phyloP scores from a whole-genome alignment of 2,329 filamentous ascomycete genomes.

The Ceratocystiopsis brevicomis region DNA sequence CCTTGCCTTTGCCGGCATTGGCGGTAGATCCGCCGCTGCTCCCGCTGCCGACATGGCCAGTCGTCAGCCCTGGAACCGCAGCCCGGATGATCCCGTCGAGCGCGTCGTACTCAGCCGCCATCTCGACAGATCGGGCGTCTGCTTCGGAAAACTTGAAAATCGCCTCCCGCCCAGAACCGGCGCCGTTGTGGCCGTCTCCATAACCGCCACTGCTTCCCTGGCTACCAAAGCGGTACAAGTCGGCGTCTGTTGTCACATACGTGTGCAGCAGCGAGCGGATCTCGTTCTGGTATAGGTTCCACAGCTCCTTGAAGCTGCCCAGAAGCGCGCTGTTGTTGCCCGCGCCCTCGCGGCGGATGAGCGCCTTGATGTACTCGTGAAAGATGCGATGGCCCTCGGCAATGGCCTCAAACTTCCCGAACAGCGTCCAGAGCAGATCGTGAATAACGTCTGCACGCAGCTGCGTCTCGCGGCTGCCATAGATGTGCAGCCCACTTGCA shows the following conservation, averaged over 20 bases:
- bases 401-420: slow-evolving; percentile 93
- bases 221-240: slow-evolving; percentile 36
- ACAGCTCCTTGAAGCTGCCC: slow-evolving; percentile 85
- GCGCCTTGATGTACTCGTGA: slow-evolving; percentile 76
- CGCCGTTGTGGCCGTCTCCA: not conserved
- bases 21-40: slow-evolving; percentile 47
- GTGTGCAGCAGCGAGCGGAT: slow-evolving; percentile 88
- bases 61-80: slow-evolving; percentile 66
- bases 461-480: slow-evolving; percentile 51
- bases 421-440: slow-evolving; percentile 79
- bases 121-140: not conserved
- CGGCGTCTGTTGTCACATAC: slow-evolving; percentile 82
- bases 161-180: slow-evolving; percentile 14
- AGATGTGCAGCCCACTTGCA: slow-evolving; percentile 33
- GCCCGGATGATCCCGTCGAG: not conserved
- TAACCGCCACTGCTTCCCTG: not conserved
- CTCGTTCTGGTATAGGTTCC: slow-evolving; percentile 96
- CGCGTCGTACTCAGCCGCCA: not conserved
- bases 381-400: slow-evolving; percentile 87
- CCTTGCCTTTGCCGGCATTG: slow-evolving; percentile 9
- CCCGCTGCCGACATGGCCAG: slow-evolving; percentile 70
- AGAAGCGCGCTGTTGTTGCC: slow-evolving; percentile 48
- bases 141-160: slow-evolving; percentile 79
- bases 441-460: slow-evolving; percentile 72
- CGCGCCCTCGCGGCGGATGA: slow-evolving; percentile 62